Conservation (phyloP, 352 stramenopile species). For the Peronosclerospora sorghi region DNA sequence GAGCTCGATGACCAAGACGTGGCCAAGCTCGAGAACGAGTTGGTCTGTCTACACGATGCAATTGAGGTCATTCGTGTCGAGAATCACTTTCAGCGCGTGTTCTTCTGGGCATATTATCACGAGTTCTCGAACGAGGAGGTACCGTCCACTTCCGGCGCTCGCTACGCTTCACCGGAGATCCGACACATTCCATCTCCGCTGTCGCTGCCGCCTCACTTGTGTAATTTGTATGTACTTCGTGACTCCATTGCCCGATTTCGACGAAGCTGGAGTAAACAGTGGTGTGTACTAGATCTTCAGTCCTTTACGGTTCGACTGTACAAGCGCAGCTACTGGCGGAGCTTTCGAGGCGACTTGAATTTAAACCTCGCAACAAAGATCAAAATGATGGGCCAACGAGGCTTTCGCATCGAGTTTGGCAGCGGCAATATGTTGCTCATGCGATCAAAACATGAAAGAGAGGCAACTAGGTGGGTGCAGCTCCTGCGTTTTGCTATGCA, state of each 20-base stretch:
- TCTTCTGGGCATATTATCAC: conserved; percentile 32
- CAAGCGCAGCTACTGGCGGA: conserved; percentile 75
- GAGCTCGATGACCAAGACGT: conserved; percentile 52
- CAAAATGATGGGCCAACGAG: conserved; percentile 49
- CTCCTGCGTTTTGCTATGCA: conserved; percentile 41
- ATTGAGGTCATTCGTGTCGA: conserved; percentile 55
- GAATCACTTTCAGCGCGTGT: conserved; percentile 41
- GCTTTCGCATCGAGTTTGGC: conserved; percentile 52
- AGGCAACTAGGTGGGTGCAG: conserved; percentile 52
- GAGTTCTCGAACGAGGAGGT: conserved; percentile 11
- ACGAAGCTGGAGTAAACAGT: conserved; percentile 69
- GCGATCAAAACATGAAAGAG: conserved; percentile 34
- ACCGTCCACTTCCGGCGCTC: conserved; percentile 1
- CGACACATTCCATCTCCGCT: conserved; percentile 11
- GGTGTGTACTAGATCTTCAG: conserved; percentile 62
- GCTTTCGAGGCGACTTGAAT: conserved; percentile 42
- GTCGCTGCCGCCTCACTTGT: conserved; percentile 49
- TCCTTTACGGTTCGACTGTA: conserved; percentile 44
- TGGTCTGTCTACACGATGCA: conserved; percentile 32
- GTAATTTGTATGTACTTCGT: conserved; percentile 63
- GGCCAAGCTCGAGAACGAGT: conserved; percentile 37
- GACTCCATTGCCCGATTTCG: conserved; percentile 55
- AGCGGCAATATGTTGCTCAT: conserved; percentile 33
- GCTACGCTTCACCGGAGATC: conserved; percentile 1
- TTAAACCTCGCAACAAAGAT: conserved; percentile 39